Base-by-base conservation (phyloP, 495 filamentous ascomycete species). In the Penicillium paxilli region DNA sequence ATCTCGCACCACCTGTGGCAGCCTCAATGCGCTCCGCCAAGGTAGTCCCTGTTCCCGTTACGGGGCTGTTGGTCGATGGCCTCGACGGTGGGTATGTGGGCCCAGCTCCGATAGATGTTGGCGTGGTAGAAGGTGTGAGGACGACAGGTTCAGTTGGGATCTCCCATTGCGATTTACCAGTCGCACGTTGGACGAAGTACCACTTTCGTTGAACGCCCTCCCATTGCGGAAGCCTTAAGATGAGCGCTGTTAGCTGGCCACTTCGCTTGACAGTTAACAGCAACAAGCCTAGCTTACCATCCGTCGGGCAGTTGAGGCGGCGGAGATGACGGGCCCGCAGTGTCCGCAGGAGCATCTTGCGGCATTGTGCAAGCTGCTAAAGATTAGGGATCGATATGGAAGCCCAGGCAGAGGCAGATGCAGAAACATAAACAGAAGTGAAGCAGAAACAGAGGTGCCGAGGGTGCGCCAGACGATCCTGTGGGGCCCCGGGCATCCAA, bases 111-210 rank as follows among this genome's bases (percentile, higher is more conserved):
- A 65, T 65, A 1, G 66, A 64, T 6, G 47, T 65, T 20, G 69
- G 69, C 11, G 69, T 71, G 17, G 69, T 71, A 7, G 69, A 72
- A 5, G 69, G 69, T 1, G 69, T 69, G 16, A 72, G 79, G 22
- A 66, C 49, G 17, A 72, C 84, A 32, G 86, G 76, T 49, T 86
- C 75, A 17, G 84, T 89, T 20, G 89, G 89, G 12, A 87, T 78
- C 3, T 91, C 86, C 89, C 89, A 93, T 69, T 88, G 87, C 40
- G 86, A 89, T 22, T 83, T 74, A 20, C 87, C 88, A 2, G 87
- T 92, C 37, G 85, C 80, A 32, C 89, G 75, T 59, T 91, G 86
- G 25, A 93, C 89, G 63, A 80, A 93, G 67, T 93, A 93, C 71
- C 91, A 93, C 64, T 87, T 85, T 40, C 83, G 81, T 47, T 80